Evolutionary conservation across 2,329 filamentous ascomycete genomes (phyloP).

Genomic region (Colletotrichum falcatum): DNA sequence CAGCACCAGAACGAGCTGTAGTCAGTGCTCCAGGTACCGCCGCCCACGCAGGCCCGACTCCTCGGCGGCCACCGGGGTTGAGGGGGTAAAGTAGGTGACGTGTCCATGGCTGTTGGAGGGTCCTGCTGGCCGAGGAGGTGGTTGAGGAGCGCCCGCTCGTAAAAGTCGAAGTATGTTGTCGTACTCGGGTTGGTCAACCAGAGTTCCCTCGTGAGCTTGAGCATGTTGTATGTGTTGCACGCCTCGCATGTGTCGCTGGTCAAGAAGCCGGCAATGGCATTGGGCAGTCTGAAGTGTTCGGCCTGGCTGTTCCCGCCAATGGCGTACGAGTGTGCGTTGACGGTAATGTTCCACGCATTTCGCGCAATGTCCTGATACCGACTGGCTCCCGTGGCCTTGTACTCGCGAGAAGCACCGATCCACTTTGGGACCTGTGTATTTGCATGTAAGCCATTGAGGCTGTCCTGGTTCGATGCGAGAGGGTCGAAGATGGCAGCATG

Average conservation of each 20-base stretch:
- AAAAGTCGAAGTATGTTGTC: constrained; percentile 64
- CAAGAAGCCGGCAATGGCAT: constrained; percentile 60
- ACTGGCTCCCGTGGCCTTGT: constrained; percentile 58
- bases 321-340: constrained; percentile 61
- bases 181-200: constrained; percentile 57
- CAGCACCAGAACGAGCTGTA: constrained; percentile 67
- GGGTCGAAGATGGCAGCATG: constrained; percentile 61
- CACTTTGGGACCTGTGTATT: constrained; percentile 67
- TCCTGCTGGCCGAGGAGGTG: constrained; percentile 64
- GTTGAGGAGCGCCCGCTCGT: constrained; percentile 63
- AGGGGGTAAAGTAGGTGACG: constrained; percentile 65
- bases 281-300: constrained; percentile 62
- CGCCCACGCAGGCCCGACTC: constrained; percentile 65
- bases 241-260: constrained; percentile 61
- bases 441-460: constrained; percentile 61
- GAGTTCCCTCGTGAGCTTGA: constrained; percentile 65
- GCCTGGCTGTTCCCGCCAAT: constrained; percentile 66
- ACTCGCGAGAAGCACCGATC: constrained; percentile 63
- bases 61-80: constrained; percentile 59
- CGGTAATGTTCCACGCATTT: constrained; percentile 62
- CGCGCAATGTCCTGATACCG: constrained; percentile 61
- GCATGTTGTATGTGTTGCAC: constrained; percentile 69
- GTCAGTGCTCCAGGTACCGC: constrained; percentile 66
- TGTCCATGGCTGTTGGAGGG: constrained; percentile 58
- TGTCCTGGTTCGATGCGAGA: constrained; percentile 58